Percentiles rank a stretch among this genome's conserved stretches.
phyloP scores from a whole-genome alignment of 192 early-diverging fungal species.

The Mortierella hygrophila region DNA sequence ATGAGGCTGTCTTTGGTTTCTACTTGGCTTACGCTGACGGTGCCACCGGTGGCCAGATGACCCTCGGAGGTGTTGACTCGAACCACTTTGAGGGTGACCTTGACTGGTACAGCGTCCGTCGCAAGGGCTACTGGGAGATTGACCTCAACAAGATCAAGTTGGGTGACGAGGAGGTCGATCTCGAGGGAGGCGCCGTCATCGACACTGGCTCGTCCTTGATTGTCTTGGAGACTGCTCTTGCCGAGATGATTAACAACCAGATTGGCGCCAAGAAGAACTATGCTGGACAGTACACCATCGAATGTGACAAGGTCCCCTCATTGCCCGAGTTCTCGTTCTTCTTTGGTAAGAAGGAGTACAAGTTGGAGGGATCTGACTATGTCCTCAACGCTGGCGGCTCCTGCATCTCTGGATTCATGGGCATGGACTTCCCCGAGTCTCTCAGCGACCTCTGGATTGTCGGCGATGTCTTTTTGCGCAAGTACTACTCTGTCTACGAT shows the following conservation, averaged over 20 bases:
- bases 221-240: constrained; percentile 79
- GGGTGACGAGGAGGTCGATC: constrained; percentile 78
- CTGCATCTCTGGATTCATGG: constrained; percentile 92
- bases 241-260: constrained; percentile 90
- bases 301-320: constrained; percentile 75
- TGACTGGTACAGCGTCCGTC: constrained; percentile 85
- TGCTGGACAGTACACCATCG: constrained; percentile 90
- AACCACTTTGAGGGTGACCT: constrained; percentile 81
- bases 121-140: constrained; percentile 99
- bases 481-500: constrained; percentile 83
- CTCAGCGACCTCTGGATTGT: constrained; percentile 89
- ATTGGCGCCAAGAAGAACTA: constrained; percentile 96
- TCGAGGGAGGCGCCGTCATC: constrained; percentile 87
- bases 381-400: constrained; percentile 70
- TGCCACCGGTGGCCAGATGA: constrained; percentile 85
- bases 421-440: constrained; percentile 87
- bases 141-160: constrained; percentile 83
- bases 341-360: constrained; percentile 84
- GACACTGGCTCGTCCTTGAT: constrained; percentile 94
- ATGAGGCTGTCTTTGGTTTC: constrained; percentile 91
- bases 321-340: constrained; percentile 84
- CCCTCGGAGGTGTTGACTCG: constrained; percentile 88
- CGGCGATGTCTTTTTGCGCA: constrained; percentile 87
- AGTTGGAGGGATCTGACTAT: constrained; percentile 68
- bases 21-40: constrained; percentile 82